phyloP scores from a whole-genome alignment of 805 yeast species.

The Candida stauntonica region DNA sequence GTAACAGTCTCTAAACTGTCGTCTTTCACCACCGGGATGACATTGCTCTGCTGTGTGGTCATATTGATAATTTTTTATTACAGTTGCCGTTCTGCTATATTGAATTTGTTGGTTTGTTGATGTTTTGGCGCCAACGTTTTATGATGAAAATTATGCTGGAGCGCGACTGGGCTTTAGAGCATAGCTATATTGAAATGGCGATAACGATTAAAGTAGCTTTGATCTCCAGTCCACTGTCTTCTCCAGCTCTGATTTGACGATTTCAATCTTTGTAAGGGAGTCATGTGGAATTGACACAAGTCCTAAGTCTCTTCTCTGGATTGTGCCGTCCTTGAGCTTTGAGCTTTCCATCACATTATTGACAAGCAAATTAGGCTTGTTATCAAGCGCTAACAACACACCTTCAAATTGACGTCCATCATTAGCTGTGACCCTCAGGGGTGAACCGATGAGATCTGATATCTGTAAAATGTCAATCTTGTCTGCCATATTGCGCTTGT shows the following conservation, averaged over 20 bases:
- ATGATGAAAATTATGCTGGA: too few species aligned
- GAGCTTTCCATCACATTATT: conserved; percentile 19
- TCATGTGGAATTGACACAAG: conserved; percentile 23
- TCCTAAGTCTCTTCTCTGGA: conserved; percentile 23
- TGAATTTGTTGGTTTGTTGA: too few species aligned
- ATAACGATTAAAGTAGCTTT: conserved; percentile 7
- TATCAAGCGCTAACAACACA: conserved; percentile 24
- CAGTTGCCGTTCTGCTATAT: too few species aligned
- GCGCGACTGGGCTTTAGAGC: too few species aligned
- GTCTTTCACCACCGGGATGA: conserved; percentile 15
- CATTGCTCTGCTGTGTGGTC: conserved; percentile 22
- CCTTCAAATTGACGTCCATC: conserved; percentile 22
- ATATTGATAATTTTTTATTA: conserved; percentile 6
- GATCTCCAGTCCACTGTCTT: conserved; percentile 18
- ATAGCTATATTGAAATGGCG: too few species aligned
- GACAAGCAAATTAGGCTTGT: conserved; percentile 24
- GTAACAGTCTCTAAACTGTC: conserved; percentile 23
- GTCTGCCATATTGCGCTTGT: conserved; percentile 1
- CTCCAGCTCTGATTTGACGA: conserved; percentile 16
- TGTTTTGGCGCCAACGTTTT: too few species aligned
- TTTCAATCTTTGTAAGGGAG: conserved; percentile 15
- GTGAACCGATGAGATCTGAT: conserved; percentile 21
- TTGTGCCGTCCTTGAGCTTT: background rate
- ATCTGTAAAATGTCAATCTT: conserved; percentile 8
- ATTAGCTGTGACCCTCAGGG: conserved; percentile 12